These are phyloP conservation scores for Corymbia calophylla DNA, from an alignment of 441 rosid genomes.

Conservation along the genomic window DNA sequence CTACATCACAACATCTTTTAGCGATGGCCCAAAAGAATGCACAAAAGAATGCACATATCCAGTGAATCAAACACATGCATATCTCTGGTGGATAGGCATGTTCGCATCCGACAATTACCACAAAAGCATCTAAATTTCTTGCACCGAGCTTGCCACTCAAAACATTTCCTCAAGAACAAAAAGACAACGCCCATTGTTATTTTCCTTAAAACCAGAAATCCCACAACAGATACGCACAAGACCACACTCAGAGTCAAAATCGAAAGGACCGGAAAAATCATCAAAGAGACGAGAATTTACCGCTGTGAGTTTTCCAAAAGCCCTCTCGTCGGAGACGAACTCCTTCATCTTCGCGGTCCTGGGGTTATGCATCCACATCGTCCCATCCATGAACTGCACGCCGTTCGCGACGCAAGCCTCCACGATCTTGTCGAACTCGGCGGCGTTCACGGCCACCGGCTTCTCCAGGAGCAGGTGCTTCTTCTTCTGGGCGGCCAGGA, in stretches of 20 bases:
- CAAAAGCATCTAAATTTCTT: neutral
- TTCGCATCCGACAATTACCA: neutral
- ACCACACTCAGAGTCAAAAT: neutral
- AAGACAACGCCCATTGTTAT: neutral
- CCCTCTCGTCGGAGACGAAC: constrained; percentile 33
- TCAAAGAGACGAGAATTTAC: constrained; percentile 4
- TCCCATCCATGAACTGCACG: constrained; percentile 79
- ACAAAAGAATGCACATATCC: neutral
- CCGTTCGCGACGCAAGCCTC: constrained; percentile 55
- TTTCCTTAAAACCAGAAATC: neutral
- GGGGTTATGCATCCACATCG: constrained; percentile 83
- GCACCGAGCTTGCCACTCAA: neutral
- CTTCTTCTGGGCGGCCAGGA: constrained; percentile 47
- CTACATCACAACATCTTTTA: neutral
- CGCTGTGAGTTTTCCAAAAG: constrained; percentile 49
- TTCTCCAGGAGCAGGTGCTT: constrained; percentile 79
- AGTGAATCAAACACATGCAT: neutral
- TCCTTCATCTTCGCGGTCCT: constrained; percentile 44
- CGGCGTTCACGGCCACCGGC: constrained; percentile 49
- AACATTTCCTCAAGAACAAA: neutral
- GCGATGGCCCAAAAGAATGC: neutral
- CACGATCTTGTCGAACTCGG: constrained; percentile 46
- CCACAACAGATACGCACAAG: neutral
- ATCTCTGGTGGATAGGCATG: neutral
- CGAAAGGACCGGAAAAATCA: neutral